Percentiles rank a stretch among this genome's conserved stretches.
Conservation (phyloP, 345 rosid genomes). For the Theobroma cacao region DNA sequence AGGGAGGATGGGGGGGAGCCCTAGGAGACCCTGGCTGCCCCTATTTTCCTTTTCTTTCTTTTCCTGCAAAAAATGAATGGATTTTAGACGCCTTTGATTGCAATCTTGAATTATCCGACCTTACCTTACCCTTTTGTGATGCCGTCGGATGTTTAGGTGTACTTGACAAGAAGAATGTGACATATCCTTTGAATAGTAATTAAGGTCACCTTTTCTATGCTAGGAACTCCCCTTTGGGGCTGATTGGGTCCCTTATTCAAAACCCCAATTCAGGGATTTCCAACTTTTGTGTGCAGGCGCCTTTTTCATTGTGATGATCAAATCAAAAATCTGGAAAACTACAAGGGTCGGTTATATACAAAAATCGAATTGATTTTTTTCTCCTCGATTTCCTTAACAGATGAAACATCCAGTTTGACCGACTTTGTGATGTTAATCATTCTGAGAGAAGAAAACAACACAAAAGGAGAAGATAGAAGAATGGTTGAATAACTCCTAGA, state of each 20-base stretch:
- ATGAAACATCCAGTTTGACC: background rate
- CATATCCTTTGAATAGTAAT: constrained; percentile 16
- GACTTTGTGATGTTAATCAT: background rate
- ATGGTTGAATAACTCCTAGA: background rate
- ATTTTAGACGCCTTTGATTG: background rate
- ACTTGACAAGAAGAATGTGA: constrained; percentile 27
- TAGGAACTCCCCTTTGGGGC: background rate
- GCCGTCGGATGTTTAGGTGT: constrained; percentile 19
- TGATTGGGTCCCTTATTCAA: background rate
- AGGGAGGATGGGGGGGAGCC: background rate
- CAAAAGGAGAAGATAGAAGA: background rate
- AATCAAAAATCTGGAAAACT: background rate
- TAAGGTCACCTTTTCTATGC: background rate
- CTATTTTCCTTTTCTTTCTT: background rate
- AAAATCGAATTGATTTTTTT: background rate
- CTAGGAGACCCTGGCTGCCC: background rate
- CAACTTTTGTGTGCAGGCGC: background rate
- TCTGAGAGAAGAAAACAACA: background rate
- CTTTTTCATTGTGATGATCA: background rate
- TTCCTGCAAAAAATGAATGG: constrained; percentile 4
- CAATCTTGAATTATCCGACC: constrained; percentile 5
- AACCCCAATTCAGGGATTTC: background rate
- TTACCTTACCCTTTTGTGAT: background rate
- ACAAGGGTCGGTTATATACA: background rate
- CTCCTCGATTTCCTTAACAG: background rate